Conservation (phyloP, 306 rosid genomes). For the Trifolium repens region DNA sequence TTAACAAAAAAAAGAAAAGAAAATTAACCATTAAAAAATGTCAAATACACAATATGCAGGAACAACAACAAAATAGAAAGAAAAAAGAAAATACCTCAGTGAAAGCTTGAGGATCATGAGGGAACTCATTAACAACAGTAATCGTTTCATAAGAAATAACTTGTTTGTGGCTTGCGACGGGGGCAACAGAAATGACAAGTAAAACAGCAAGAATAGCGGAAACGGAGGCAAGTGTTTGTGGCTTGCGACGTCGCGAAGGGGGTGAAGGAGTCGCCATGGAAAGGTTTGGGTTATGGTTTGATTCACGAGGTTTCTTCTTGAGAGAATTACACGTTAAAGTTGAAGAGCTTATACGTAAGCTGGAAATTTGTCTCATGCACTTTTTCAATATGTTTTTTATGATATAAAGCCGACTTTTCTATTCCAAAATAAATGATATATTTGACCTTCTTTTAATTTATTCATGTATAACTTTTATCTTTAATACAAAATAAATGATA, state of each 20-base stretch:
- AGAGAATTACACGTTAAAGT: conserved; percentile 40
- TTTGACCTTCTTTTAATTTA: too few species aligned
- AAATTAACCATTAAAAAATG: conserved; percentile 2
- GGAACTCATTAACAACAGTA: conserved; percentile 77
- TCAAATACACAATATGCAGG: background rate
- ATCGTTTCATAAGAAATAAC: conserved; percentile 46
- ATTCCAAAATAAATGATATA: too few species aligned
- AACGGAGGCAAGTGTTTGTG: conserved; percentile 14
- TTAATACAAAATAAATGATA: too few species aligned
- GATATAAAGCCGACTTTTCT: too few species aligned
- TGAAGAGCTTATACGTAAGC: too few species aligned
- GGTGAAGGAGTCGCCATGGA: conserved; percentile 59
- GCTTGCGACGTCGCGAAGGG: conserved; percentile 44
- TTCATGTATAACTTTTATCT: too few species aligned
- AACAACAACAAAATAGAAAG: background rate
- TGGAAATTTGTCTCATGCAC: too few species aligned
- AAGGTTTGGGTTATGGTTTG: conserved; percentile 42
- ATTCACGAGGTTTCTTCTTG: conserved; percentile 54
- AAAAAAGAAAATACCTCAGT: conserved; percentile 63
- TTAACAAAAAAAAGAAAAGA: background rate
- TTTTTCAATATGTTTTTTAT: too few species aligned
- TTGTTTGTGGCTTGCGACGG: background rate
- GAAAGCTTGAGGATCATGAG: conserved; percentile 87
- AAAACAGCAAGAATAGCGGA: conserved; percentile 43
- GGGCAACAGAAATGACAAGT: conserved; percentile 44